Percentiles rank a stretch among this genome's conserved stretches.
These are phyloP conservation scores for Cercospora sesami DNA, from an alignment of 2,329 filamentous ascomycete genomes.

Conservation along the genomic window DNA sequence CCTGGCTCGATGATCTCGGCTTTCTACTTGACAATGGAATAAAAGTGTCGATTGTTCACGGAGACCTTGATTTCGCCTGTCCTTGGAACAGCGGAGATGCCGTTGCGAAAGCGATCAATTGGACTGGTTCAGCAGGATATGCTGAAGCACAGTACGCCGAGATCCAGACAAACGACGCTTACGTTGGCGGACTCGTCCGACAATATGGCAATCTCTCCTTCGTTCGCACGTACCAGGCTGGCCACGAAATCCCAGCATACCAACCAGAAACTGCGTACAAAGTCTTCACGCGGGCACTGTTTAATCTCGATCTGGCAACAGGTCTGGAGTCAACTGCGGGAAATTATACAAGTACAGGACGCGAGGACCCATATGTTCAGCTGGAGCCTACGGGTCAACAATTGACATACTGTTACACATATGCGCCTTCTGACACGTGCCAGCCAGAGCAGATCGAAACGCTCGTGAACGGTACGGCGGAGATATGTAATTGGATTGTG, in stretches of 20 bases:
- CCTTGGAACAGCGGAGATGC: constrained; percentile 34
- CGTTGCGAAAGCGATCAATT: constrained; percentile 30
- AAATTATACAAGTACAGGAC: constrained; percentile 44
- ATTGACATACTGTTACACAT: constrained; percentile 25
- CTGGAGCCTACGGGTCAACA: constrained; percentile 16
- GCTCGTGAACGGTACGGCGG: constrained; percentile 21
- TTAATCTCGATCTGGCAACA: constrained; percentile 56
- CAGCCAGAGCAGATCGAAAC: constrained; percentile 25
- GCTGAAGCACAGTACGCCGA: constrained; percentile 33
- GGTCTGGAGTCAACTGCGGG: constrained; percentile 46
- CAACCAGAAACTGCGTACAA: constrained; percentile 57
- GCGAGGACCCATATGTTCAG: constrained; percentile 28
- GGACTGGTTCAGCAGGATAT: constrained; percentile 25
- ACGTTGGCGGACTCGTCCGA: constrained; percentile 35
- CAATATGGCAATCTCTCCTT: constrained; percentile 40
- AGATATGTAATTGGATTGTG: constrained; percentile 26
- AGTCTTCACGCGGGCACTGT: constrained; percentile 56
- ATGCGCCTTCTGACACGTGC: constrained; percentile 25
- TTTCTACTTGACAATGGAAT: constrained; percentile 30
- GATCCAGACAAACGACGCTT: constrained; percentile 31
- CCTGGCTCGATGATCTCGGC: constrained; percentile 28
- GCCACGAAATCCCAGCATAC: constrained; percentile 42
- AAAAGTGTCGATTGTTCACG: constrained; percentile 31
- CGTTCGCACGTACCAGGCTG: constrained; percentile 37
- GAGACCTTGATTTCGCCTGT: constrained; percentile 33